Conservation (phyloP, 345 rosid species). For the Citrus sp. region DNA sequence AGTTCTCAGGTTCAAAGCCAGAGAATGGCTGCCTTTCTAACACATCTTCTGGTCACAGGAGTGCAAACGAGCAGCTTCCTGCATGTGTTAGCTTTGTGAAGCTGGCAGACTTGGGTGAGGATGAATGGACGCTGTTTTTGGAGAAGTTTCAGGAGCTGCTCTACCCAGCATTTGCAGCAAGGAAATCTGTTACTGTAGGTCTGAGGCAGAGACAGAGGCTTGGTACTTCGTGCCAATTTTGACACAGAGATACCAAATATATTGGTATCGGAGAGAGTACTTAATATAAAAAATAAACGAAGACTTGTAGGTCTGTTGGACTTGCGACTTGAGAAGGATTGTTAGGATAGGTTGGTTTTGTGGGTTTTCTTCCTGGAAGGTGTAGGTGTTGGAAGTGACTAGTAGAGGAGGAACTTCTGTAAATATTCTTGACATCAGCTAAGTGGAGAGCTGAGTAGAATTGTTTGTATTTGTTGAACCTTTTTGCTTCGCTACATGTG, state of each 20-base stretch:
- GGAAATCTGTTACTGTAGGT: constrained; percentile 61
- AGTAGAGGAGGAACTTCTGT: constrained; percentile 28
- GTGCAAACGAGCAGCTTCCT: constrained; percentile 90
- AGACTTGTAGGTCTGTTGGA: constrained; percentile 24
- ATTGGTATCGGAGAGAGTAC: constrained; percentile 9
- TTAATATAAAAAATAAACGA: constrained; percentile 19
- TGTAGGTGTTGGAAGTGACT: constrained; percentile 22
- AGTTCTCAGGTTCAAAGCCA: constrained; percentile 37
- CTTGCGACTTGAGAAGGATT: not conserved
- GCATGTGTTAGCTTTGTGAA: constrained; percentile 72
- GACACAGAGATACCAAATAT: constrained; percentile 25
- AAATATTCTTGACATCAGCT: constrained; percentile 41
- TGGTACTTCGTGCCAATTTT: constrained; percentile 99
- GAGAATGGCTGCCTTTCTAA: constrained; percentile 49
- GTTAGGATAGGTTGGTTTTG: constrained; percentile 24
- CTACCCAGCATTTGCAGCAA: constrained; percentile 59
- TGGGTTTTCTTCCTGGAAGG: constrained; percentile 22
- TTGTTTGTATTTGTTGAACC: constrained; percentile 24
- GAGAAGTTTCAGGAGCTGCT: constrained; percentile 78
- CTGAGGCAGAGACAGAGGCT: constrained; percentile 94
- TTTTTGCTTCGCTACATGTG: constrained; percentile 9
- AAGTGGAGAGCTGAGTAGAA: constrained; percentile 26
- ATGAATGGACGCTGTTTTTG: constrained; percentile 73
- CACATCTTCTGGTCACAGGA: constrained; percentile 75
- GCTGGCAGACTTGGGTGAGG: constrained; percentile 80